Base-by-base conservation (phyloP, 495 filamentous ascomycete genomes). In the Penicillium malachiteum region DNA sequence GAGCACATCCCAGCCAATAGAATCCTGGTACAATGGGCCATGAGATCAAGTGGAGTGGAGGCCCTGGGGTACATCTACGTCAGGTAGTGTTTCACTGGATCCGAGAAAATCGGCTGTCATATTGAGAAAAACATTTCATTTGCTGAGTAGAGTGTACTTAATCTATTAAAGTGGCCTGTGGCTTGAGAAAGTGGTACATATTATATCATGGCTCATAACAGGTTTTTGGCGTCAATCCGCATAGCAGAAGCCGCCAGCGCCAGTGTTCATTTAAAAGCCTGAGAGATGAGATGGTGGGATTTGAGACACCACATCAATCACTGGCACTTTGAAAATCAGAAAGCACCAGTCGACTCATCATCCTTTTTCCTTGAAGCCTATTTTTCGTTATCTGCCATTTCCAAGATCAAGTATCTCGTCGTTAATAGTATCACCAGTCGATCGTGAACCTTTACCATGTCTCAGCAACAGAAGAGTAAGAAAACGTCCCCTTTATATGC, bases 121-220 rank as follows among this genome's bases (percentile, higher is more conserved):
- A 21, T 14, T 2, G 37, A 18, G 17, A 17, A 17, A 17, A 11
- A 39, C 13, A 12, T 33, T 34, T 52, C 9, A 52, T 52, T 52
- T 38, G 39, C 32, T 34, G 10, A 5, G 26, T 37, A n/a, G 21
- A 11, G 39, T 5, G 26, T 12, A n/a, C n/a, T 52, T 44, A 42
- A 52, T 52, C 12, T 52, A 52, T 39, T 38, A 38, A 40, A 41
- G 56, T 62, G 58, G 57, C 49, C 21, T 54, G 56, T 65, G 58
- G 58, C 59, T 51, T 60, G 55, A 47, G 14, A 33, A 30, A 26
- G 55, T 62, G 18, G 56, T 32, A 60, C 35, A 38, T 31, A 65
- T 68, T 60, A 66, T 59, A 66, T 68, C 62, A 68, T 68, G n/a
- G 26, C 46, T 48, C 32, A 38, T 56, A 60, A 54, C 60, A 52